phyloP scores from a whole-genome alignment of 345 rosid genomes.

The Luvunga scandens region DNA sequence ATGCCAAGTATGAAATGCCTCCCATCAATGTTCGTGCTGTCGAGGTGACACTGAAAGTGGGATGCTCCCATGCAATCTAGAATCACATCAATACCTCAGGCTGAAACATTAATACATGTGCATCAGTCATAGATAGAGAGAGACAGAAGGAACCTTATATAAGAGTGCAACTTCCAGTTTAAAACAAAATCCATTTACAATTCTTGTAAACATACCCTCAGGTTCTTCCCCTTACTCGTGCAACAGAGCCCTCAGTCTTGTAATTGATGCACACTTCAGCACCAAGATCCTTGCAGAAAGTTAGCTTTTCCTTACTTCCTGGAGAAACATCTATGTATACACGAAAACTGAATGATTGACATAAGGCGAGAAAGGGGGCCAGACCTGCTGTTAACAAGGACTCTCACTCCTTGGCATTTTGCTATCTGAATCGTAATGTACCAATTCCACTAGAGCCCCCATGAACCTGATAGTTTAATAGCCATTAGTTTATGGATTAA shows the following conservation, averaged over 20 bases:
- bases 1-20: conserved; percentile 74
- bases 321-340: no score
- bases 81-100: conserved; percentile 69
- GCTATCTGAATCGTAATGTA: no score
- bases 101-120: no score
- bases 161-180: neutral
- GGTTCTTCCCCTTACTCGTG: conserved; percentile 85
- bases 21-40: conserved; percentile 75
- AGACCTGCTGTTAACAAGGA: no score
- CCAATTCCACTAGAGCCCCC: no score
- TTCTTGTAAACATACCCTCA: conserved; percentile 42
- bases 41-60: conserved; percentile 70
- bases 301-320: no score
- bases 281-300: no score
- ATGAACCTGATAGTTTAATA: conserved; percentile 30
- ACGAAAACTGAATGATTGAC: no score
- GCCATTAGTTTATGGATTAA: conserved; percentile 4
- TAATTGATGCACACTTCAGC: no score
- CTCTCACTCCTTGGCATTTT: no score
- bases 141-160: neutral
- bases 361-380: no score
- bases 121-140: neutral
- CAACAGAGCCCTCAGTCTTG: no score
- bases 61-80: conserved; percentile 78
- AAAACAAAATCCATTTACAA: neutral